Evolutionary conservation across 2,329 filamentous ascomycete species (phyloP), one percentile per base, ranked within the genome.

Genomic region (Aaosphaeria pasadenensis): DNA sequence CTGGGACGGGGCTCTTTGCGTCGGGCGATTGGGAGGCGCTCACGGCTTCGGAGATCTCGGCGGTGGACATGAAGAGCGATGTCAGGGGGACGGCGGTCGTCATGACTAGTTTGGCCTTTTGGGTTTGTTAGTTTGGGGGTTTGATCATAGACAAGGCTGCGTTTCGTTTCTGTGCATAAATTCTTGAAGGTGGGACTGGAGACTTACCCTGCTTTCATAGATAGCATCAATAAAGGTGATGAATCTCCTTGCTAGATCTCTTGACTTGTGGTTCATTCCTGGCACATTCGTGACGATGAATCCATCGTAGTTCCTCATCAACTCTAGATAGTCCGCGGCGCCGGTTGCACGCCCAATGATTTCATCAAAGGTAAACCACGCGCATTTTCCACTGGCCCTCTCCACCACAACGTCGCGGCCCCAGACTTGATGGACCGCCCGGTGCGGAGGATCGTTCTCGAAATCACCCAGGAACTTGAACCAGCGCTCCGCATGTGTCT

Each of bases 191-290:
- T 39, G 4, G 13, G 9, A 40, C 11, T 17, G 36, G 6, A 6
- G 11, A 63, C 75, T 50, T 66, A 82, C 80, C 58, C 78, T 71
- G 54, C 74, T 77, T 71, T 99, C 94, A 66, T 99, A 99, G 4
- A 96, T 87, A 5, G 94, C 92, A 67, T 99, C 94, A 56, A 99
- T 89, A 60, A 99, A 96, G 0, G 92, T 99, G 68, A 99, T 99
- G 71, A 99, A 96, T 5, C 94, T 81, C 9, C 94, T 78, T 0
- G 94, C 94, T 36, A 96, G 79, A 72, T 99, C 94, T 17, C 94
- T 84, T 63, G 91, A 84, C 46, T 84, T 83, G 56, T 90, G 82
- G 38, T 87, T 94, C 94, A 99, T 97, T 5, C 87, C 89, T 0
- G 94, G 94, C 1, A 97, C 85, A 44, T 91, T 88, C 0, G 91